Evolutionary conservation across 345 rosid genomes (phyloP).

Genomic region (Camelina laxa): DNA sequence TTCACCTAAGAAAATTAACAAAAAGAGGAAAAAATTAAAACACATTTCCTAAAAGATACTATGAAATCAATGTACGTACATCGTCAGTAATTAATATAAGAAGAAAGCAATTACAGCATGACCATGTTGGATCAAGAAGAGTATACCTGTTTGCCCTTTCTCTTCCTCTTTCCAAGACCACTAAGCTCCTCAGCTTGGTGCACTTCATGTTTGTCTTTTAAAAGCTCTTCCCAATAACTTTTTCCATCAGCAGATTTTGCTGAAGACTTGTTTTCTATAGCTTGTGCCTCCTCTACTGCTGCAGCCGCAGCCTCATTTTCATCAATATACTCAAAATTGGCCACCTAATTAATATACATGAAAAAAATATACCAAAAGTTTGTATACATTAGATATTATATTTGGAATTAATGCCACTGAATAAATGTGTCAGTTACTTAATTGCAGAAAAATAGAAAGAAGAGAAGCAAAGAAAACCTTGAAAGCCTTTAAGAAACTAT

Average conservation of each 20-base stretch:
- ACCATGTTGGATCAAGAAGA: slow-evolving; percentile 15
- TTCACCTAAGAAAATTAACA: slow-evolving; percentile 54
- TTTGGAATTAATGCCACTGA: neutral
- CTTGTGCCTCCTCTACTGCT: slow-evolving; percentile 56
- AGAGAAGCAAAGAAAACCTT: slow-evolving; percentile 56
- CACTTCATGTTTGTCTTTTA: slow-evolving; percentile 64
- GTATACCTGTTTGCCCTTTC: slow-evolving; percentile 78
- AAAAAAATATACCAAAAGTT: no score
- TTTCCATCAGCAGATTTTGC: slow-evolving; percentile 49
- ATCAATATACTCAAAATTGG: slow-evolving; percentile 78
- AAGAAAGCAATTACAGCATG: neutral
- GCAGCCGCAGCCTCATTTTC: slow-evolving; percentile 66
- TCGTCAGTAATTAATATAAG: no score
- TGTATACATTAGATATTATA: neutral
- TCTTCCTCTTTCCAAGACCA: slow-evolving; percentile 85
- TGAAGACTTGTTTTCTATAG: slow-evolving; percentile 43
- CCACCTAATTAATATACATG: slow-evolving; percentile 52
- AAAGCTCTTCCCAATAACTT: slow-evolving; percentile 75
- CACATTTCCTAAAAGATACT: neutral
- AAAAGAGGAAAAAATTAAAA: slow-evolving; percentile 24
- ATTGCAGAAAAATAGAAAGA: neutral
- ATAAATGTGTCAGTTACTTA: neutral
- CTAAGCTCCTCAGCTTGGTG: slow-evolving; percentile 70
- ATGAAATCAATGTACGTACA: neutral
- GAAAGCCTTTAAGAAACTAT: slow-evolving; percentile 85